Evolutionary conservation across 164 flowering plant species (phyloP).

Genomic region (Aristolochia contorta): DNA sequence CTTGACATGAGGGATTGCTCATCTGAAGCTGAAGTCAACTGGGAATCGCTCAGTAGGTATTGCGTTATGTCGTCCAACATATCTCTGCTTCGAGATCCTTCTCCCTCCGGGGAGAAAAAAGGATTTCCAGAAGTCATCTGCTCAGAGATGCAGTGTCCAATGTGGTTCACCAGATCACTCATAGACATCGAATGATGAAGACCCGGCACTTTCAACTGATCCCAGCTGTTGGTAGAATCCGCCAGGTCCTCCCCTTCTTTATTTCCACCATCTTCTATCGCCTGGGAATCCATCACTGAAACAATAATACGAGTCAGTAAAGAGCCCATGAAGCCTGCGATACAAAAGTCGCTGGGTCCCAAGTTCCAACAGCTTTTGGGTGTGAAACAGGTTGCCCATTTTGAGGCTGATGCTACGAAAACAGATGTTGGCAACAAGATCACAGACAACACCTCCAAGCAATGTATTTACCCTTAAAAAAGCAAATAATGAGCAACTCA

Average conservation of each 20-base stretch:
- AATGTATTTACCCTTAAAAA: too few relatives aligned
- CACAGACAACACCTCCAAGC: too few relatives aligned
- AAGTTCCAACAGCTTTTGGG: too few relatives aligned
- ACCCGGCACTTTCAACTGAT: slow-evolving; percentile 52
- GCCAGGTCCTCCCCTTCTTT: slow-evolving; percentile 19
- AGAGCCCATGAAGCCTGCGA: too few relatives aligned
- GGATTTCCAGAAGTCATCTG: slow-evolving; percentile 46
- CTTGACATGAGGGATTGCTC: slow-evolving; percentile 72
- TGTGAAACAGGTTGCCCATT: too few relatives aligned
- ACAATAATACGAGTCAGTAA: background rate
- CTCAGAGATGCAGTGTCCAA: slow-evolving; percentile 54
- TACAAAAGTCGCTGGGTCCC: too few relatives aligned
- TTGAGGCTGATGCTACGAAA: too few relatives aligned
- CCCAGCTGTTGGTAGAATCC: slow-evolving; percentile 25
- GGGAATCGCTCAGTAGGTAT: slow-evolving; percentile 55
- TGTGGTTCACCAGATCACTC: slow-evolving; percentile 69
- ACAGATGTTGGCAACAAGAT: too few relatives aligned
- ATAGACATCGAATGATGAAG: slow-evolving; percentile 64
- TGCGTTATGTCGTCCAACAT: slow-evolving; percentile 59
- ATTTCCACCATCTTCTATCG: slow-evolving; percentile 32
- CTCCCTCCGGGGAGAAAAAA: slow-evolving; percentile 23
- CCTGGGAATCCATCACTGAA: slow-evolving; percentile 39
- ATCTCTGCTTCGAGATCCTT: slow-evolving; percentile 27
- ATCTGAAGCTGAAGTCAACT: slow-evolving; percentile 42
- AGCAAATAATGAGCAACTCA: too few relatives aligned